These are phyloP conservation scores for Mucor saturninus DNA, from an alignment of 371 early-diverging fungal species.

Conservation along the genomic window DNA sequence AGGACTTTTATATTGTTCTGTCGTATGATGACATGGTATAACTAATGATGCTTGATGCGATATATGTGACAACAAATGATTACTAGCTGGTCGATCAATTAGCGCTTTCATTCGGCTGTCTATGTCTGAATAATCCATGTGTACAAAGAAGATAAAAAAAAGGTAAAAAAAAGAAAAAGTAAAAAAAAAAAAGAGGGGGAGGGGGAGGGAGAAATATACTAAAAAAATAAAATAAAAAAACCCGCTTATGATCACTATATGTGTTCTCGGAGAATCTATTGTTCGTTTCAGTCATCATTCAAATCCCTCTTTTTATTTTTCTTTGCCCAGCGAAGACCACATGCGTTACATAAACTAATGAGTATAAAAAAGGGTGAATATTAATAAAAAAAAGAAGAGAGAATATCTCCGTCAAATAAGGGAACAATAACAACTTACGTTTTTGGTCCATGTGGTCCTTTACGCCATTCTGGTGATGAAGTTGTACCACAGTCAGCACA, in stretches of 20 bases:
- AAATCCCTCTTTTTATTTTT: conserved; percentile 36
- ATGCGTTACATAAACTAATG: conserved; percentile 53
- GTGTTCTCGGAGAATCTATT: conserved; percentile 2
- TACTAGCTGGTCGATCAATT: conserved; percentile 27
- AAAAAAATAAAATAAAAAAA: conserved; percentile 7
- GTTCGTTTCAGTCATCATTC: conserved; percentile 29
- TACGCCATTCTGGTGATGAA: conserved; percentile 83
- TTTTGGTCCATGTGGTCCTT: conserved; percentile 75
- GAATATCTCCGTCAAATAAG: not conserved
- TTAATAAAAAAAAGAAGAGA: not conserved
- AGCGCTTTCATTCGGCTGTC: conserved; percentile 24
- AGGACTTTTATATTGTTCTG: conserved; percentile 12
- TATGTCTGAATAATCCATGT: conserved; percentile 7
- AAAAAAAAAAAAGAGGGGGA: conserved; percentile 3
- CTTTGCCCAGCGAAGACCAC: conserved; percentile 53
- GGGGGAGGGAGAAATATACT: conserved; percentile 13
- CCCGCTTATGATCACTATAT: not conserved
- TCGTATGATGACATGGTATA: conserved; percentile 13
- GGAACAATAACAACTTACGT: conserved; percentile 37
- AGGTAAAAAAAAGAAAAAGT: conserved; percentile 11
- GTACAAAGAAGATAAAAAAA: conserved; percentile 5
- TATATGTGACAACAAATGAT: conserved; percentile 27
- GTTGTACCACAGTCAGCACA: conserved; percentile 72
- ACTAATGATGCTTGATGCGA: conserved; percentile 32
- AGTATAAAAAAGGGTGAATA: not conserved